Evolutionary conservation across 805 yeast species (phyloP).

Genomic region (Starmerella sirachaensis): DNA sequence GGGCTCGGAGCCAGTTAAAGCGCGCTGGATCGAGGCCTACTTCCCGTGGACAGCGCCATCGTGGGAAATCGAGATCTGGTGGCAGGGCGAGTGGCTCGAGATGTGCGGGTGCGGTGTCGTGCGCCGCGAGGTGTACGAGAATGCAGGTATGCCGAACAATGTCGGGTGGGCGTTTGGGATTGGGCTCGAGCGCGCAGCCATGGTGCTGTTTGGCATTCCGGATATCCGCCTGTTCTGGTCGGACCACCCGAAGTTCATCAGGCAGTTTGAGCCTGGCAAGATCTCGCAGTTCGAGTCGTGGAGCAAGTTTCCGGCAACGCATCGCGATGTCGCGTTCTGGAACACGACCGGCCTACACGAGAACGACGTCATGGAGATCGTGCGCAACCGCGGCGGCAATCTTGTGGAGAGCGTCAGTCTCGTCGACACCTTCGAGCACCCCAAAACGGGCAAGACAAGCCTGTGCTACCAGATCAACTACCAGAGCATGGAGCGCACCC

Average conservation of each 20-base stretch:
- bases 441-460: conserved; percentile 62
- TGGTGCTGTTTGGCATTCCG: conserved; percentile 89
- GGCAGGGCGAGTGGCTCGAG: conserved; percentile 97
- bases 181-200: conserved; percentile 89
- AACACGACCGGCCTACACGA: conserved; percentile 49
- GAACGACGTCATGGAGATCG: conserved; percentile 89
- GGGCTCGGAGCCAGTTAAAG: conserved; percentile 61
- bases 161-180: conserved; percentile 98
- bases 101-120: conserved; percentile 94
- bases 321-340: conserved; percentile 90
- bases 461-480: conserved; percentile 84
- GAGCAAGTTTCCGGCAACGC: conserved; percentile 80
- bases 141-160: conserved; percentile 49
- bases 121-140: conserved; percentile 59
- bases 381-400: conserved; percentile 71
- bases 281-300: conserved; percentile 73
- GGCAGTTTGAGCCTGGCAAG: conserved; percentile 54
- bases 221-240: conserved; percentile 94
- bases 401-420: conserved; percentile 73
- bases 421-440: conserved; percentile 74
- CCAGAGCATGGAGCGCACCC: conserved; percentile 89
- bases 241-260: conserved; percentile 57
- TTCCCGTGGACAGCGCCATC: conserved; percentile 99
- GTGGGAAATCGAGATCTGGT: conserved; percentile 97
- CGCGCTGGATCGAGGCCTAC: conserved; percentile 89